Evolutionary conservation across 257 asterid species (phyloP), one percentile per base, ranked within the genome.

Genomic region (Solanum paucissectum): DNA sequence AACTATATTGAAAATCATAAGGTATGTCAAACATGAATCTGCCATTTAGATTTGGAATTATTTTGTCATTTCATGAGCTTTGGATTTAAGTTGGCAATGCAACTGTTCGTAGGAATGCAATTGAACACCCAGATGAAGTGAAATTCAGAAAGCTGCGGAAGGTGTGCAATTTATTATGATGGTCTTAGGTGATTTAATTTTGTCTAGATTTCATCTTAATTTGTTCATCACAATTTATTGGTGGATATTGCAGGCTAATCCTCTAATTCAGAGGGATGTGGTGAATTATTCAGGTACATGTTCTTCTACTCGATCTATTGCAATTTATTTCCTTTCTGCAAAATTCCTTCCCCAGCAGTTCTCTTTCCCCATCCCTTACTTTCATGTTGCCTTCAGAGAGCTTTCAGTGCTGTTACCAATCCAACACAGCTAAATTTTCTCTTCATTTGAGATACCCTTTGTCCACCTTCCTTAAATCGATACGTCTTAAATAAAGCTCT

Each of bases 111-210:
- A 97, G 99, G 91, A 97, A 95, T 90, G 94, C 91, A 88, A 93
- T 93, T 88, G 96, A 95, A 88, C 93, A 95, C 88, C 99, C 98
- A 27, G 87, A 89, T 88, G 98, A 95, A 55, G 83, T 90, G 89
- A 95, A 95, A 92, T 97, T 91, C 91, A 95, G 92, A 90, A 95
- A 89, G 91, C 92, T 97, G 85, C 93, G 98, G 68, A 97, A 95
- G 99, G 98, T 95, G 13, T 23, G n/a, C 6, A 33, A 87, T 23
- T 42, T 40, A 23, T 58, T 55, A 18, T 73, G 27, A 2, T 73
- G 9, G 34, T 87, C 74, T 37, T 37, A 82, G 20, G 32, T 40
- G 86, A n/a, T 14, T 23, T 52, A 49, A 18, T 29, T 60, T 5
- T 11, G 37, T 69, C 55, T 83, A 46, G 79, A 71, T 69, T 83